Base-by-base conservation (phyloP, 495 filamentous ascomycete genomes). In the Oleoguttula mirabilis region DNA sequence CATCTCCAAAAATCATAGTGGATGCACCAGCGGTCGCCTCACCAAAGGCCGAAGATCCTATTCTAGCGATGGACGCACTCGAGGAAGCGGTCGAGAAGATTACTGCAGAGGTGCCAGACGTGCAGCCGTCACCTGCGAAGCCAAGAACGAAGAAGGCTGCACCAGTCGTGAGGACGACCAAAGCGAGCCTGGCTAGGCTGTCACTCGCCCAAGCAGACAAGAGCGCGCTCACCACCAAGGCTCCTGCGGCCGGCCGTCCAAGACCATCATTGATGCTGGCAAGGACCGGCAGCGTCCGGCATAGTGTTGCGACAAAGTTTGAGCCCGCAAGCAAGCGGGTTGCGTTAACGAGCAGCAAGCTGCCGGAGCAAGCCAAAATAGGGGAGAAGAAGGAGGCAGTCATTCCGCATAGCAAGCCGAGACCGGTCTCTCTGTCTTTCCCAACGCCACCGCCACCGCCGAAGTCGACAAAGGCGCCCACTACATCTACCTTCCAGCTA, bases 31-130 rank as follows among this genome's bases (percentile, higher is more conserved):
- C n/a, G n/a, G n/a, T n/a, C n/a, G n/a, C n/a, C n/a, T n/a, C n/a
- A n/a, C n/a, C n/a, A n/a, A n/a, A n/a, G n/a, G n/a, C n/a, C n/a
- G n/a, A 79, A 57, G 77, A 82, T 47, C 78, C 77, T 21, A 68
- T 83, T 19, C 73, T 79, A 54, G 77, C 72, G 31, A 65, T 83
- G 14, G 80, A 84, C 55, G 68, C 68, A 36, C 68, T 84, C 23
- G 78, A 85, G 48, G 79, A 84, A 23, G 69, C 76, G 31, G 61
- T 80, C 7, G 78, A 80, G 47, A 61, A 69, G 25, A 61, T 76
- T 33, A 61, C 65, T 30, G 64, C 58, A 35, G 50, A 51, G 36
- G 30, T 58, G 33, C 37, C 52, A 19, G 43, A 43, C 11, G 34
- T 32, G 17, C 21, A 39, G 10, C 17, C 20, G 19, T 38, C 34